A percentile compares a stretch with the other conserved stretches of the same genome.
Evolutionary conservation across 1,284 basidiomycete species (phyloP).

Genomic region (Rhodotorula sp.): DNA sequence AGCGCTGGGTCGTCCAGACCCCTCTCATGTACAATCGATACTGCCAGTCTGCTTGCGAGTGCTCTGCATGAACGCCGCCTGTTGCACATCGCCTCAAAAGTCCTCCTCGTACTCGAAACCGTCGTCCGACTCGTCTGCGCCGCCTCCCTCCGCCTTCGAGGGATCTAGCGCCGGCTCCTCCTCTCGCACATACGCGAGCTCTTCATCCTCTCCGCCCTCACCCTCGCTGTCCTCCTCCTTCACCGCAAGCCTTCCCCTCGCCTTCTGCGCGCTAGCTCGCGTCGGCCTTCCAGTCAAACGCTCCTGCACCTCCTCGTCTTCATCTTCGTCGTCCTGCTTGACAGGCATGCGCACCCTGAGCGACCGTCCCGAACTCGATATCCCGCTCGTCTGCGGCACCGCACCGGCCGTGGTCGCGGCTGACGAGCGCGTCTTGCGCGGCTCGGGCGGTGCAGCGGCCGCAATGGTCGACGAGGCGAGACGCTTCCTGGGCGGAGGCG

Average conservation of each 20-base stretch:
- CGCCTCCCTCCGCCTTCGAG: not conserved
- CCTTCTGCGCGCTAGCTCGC: conserved; percentile 18
- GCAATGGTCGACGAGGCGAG: too few relatives aligned
- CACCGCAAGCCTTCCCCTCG: conserved; percentile 1
- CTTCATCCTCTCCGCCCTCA: not conserved
- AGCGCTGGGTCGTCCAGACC: too few relatives aligned
- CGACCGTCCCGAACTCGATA: not conserved
- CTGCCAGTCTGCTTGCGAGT: too few relatives aligned
- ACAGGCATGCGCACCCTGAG: not conserved
- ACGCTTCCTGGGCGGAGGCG: too few relatives aligned
- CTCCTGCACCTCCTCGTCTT: not conserved
- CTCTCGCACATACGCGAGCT: not conserved
- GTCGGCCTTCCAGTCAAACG: not conserved
- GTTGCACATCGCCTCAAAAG: not conserved
- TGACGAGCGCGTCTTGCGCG: too few relatives aligned
- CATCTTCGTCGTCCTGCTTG: not conserved
- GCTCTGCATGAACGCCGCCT: not conserved
- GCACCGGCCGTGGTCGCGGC: too few relatives aligned
- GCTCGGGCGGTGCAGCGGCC: too few relatives aligned
- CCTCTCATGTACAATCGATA: too few relatives aligned
- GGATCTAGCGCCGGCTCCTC: not conserved
- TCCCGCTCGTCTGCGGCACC: too few relatives aligned
- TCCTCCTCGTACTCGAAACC: conserved; percentile 34
- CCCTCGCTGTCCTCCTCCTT: not conserved
- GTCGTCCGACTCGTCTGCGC: conserved; percentile 11